A percentile compares a stretch with the other conserved stretches of the same genome.
Evolutionary conservation across 345 rosid species (phyloP).

Genomic region (Mercurialis annua): DNA sequence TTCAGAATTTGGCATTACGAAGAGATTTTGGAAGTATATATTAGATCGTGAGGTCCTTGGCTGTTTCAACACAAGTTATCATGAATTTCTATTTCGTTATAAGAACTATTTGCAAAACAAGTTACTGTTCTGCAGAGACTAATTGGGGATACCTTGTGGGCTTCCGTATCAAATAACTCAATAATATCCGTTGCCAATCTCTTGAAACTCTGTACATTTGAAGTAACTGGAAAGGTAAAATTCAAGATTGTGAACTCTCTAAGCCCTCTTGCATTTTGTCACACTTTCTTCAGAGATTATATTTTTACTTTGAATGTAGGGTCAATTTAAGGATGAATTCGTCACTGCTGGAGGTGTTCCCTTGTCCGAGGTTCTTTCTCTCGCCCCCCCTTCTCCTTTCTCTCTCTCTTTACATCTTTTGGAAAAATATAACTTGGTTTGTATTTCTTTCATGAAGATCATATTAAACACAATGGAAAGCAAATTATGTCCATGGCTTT

Average conservation of each 20-base stretch:
- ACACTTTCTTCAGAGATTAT: conserved; percentile 11
- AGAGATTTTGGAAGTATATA: conserved; percentile 93
- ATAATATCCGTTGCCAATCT: conserved; percentile 46
- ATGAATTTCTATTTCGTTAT: background rate
- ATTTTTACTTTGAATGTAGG: conserved; percentile 41
- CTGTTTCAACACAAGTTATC: conserved; percentile 11
- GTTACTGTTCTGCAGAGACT: conserved; percentile 42
- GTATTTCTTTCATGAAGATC: conserved; percentile 38
- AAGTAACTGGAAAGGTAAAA: conserved; percentile 66
- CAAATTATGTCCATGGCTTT: conserved; percentile 39
- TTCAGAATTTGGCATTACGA: conserved; percentile 58
- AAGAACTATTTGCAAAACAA: background rate
- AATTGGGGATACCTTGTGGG: conserved; percentile 66
- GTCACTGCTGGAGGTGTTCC: conserved; percentile 96
- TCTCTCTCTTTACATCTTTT: background rate
- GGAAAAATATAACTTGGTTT: conserved; percentile 16
- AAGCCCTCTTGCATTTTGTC: conserved; percentile 2
- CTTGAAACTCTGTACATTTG: conserved; percentile 66
- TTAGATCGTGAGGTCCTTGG: conserved; percentile 63
- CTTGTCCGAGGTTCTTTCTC: conserved; percentile 61
- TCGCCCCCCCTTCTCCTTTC: conserved; percentile 1
- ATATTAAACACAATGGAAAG: conserved; percentile 66
- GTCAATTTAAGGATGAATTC: conserved; percentile 91
- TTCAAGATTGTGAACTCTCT: background rate
- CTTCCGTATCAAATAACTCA: conserved; percentile 69